Evolutionary conservation across 352 stramenopile species (phyloP), one percentile per base, ranked within the genome.

Genomic region (Phytophthora cactorum): DNA sequence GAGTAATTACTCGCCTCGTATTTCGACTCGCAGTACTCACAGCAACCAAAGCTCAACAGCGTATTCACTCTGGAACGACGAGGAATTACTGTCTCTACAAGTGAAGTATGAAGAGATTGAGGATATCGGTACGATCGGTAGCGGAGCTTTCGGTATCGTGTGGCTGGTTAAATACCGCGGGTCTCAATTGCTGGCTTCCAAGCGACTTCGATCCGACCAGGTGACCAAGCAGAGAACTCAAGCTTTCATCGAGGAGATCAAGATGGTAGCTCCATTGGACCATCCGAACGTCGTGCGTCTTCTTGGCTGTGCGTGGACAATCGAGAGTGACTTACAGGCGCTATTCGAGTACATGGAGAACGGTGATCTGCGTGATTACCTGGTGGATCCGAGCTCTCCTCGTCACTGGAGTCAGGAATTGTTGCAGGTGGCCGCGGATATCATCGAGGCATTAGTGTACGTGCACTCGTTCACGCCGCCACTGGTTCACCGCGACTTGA

Each of bases 341-440:
- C 46, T 92, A 12, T 88, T 87, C 50, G 81, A 92, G 64, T 92
- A 87, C 61, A 86, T 90, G 81, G 53, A 81, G 1, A 74, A 75
- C 6, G 81, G 82, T 31, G 81, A 92, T 31, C 34, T 92, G 2
- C 57, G 75, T 8, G 69, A 66, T 4, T 79, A 81, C 17, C 59
- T 91, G 3, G 60, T 77, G 31, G 29, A 54, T 54, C 29, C 49
- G 8, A 43, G 3, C 5, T 44, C 49, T 22, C 49, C 49, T 17
- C 49, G 49, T 28, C 49, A 54, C 31, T 91, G 80, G 82, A 75
- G 68, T 15, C n/a, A 63, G 7, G 67, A 77, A 29, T 89, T 91
- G 45, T 32, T 90, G 7, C 75, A 88, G 43, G 56, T 92, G 8
- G 80, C 80, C 7, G 72, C 88, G 1, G 77, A 88, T 53, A 59